phyloP scores from a whole-genome alignment of 257 asterid genomes.

The Rubia yunnanensis region DNA sequence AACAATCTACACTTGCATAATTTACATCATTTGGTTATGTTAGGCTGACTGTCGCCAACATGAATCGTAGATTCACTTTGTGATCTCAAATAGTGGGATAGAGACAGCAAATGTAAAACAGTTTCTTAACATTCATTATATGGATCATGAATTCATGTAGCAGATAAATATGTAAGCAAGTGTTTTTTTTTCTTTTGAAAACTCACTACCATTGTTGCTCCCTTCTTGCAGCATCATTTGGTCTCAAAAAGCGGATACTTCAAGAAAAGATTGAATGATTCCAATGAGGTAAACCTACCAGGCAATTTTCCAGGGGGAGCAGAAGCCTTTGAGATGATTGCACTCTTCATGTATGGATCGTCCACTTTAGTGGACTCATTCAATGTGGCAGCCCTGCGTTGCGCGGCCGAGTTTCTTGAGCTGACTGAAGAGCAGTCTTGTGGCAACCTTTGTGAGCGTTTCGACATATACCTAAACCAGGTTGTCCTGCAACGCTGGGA shows the following conservation, averaged over 20 bases:
- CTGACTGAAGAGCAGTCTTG: constrained; percentile 42
- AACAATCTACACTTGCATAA: background rate
- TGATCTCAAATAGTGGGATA: too few relatives aligned
- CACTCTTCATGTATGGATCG: constrained; percentile 61
- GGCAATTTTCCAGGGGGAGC: constrained; percentile 57
- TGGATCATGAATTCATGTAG: background rate
- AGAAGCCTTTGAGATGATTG: constrained; percentile 54
- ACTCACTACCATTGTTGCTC: too few relatives aligned
- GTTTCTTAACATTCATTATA: too few relatives aligned
- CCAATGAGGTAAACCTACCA: constrained; percentile 47
- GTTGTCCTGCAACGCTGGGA: constrained; percentile 69
- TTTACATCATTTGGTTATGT: background rate
- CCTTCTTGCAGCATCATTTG: constrained; percentile 46
- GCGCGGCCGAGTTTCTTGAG: constrained; percentile 62
- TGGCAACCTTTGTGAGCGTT: constrained; percentile 50
- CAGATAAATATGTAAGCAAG: too few relatives aligned
- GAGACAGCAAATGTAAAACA: too few relatives aligned
- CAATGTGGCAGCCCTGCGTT: constrained; percentile 55
- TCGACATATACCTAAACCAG: constrained; percentile 65
- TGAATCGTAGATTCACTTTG: too few relatives aligned
- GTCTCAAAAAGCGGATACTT: constrained; percentile 53
- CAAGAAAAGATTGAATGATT: constrained; percentile 39
- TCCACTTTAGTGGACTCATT: constrained; percentile 50
- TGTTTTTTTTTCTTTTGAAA: background rate
- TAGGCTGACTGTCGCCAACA: background rate